phyloP scores from a whole-genome alignment of 805 yeast species.

The Sugiyamaella mastotermitis region DNA sequence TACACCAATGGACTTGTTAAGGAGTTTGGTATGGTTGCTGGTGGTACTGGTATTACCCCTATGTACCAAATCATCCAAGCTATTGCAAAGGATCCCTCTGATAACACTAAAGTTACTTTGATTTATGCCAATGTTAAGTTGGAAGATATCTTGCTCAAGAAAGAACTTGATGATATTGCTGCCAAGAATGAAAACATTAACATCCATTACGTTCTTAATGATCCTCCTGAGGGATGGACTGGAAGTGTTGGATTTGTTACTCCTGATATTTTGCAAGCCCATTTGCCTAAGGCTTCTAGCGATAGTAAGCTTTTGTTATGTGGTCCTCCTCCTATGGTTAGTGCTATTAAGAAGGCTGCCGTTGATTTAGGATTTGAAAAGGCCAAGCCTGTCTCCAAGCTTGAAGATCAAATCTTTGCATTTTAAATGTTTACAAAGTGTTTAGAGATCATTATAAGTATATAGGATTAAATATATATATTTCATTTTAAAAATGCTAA shows the following conservation, averaged over 20 bases:
- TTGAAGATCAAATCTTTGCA: conserved; percentile 85
- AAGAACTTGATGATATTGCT: conserved; percentile 67
- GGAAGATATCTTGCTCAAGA: conserved; percentile 71
- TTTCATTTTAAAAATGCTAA: too few species aligned
- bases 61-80: conserved; percentile 85
- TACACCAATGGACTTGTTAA: conserved; percentile 73
- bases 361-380: conserved; percentile 66
- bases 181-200: conserved; percentile 47
- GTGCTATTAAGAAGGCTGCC: conserved; percentile 77
- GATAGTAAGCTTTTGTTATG: conserved; percentile 71
- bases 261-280: conserved; percentile 57
- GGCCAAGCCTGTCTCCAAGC: conserved; percentile 83
- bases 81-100: conserved; percentile 67
- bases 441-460: too few species aligned
- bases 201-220: conserved; percentile 68
- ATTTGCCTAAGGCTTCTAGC: conserved; percentile 55
- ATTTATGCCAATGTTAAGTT: conserved; percentile 76
- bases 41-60: conserved; percentile 95
- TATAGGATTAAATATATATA: too few species aligned
- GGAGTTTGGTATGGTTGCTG: conserved; percentile 83
- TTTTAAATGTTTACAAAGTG: too few species aligned
- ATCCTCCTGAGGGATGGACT: conserved; percentile 65
- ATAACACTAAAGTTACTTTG: conserved; percentile 66
- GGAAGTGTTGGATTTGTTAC: conserved; percentile 83
- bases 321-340: conserved; percentile 92